Evolutionary conservation across 371 early-diverging fungal genomes (phyloP).

Genomic region (Parasitella parasitica): DNA sequence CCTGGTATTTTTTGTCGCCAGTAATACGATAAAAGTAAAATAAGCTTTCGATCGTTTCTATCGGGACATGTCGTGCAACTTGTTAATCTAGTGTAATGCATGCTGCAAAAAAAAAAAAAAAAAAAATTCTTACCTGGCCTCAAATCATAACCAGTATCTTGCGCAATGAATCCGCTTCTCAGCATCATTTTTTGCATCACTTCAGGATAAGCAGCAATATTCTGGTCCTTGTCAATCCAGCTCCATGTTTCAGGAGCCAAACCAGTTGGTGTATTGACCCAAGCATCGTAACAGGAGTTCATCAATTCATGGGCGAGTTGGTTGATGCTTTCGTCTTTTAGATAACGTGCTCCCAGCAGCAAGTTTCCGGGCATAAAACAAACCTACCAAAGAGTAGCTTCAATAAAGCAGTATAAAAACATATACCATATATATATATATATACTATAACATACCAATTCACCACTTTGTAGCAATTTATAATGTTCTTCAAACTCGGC

Average conservation of each 20-base stretch:
- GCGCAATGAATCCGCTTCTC: conserved; percentile 22
- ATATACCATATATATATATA: no score
- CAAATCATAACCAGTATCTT: conserved; percentile 41
- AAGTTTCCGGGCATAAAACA: conserved; percentile 51
- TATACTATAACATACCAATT: conserved; percentile 32
- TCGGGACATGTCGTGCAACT: no score
- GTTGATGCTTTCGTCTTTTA: conserved; percentile 21
- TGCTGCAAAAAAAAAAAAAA: background rate
- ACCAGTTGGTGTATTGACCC: conserved; percentile 39
- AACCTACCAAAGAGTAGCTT: conserved; percentile 31
- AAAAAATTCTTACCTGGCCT: conserved; percentile 35
- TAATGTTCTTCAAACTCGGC: conserved; percentile 31
- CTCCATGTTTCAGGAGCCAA: conserved; percentile 49
- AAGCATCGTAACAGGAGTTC: conserved; percentile 40
- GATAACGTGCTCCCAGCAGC: conserved; percentile 37
- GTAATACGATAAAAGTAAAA: conserved; percentile 76
- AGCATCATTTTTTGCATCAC: conserved; percentile 28
- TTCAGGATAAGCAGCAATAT: conserved; percentile 19
- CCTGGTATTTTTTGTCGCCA: conserved; percentile 65
- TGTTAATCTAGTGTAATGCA: background rate
- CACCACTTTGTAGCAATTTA: conserved; percentile 36
- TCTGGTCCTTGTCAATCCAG: conserved; percentile 38
- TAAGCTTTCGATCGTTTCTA: conserved; percentile 77
- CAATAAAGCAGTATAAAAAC: no score
- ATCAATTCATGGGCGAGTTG: conserved; percentile 39